Base-by-base conservation (phyloP, 495 filamentous ascomycete genomes). In the Xylaria grammica region DNA sequence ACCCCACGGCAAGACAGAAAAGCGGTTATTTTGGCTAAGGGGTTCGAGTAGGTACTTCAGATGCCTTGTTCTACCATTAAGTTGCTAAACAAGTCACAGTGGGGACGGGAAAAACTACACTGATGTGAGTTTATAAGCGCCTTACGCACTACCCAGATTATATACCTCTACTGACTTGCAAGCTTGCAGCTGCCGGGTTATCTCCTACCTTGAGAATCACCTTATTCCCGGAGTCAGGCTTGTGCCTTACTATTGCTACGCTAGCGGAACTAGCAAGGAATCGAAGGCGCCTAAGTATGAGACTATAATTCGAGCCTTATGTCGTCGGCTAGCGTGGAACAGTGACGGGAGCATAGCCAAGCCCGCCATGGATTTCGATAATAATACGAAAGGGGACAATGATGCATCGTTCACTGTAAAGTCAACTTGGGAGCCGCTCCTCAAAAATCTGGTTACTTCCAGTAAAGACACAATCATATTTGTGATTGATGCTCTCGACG, bases 301-400 rank as follows among this genome's bases (percentile, higher is more conserved):
- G 8, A 57, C 30, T 3, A 57, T 57, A 36, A 9, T 51, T 26
- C 20, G 27, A 51, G 48, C 48, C 6, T n/a, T 51, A 26, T 51
- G 48, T 17, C 27, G 22, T 26, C 48, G 48, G 4, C 20, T 51
- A 30, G 48, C 9, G 48, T 51, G 8, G 48, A 30, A 51, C 24
- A 10, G 9, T 26, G 48, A 26, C 17, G 48, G 48, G 7, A 51
- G 48, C 19, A 19, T 51, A 3, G 48, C 48, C 8, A 26, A 51
- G 4, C 48, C 27, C 19, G 48, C 48, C 48, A 9, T 3, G 10
- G 48, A 51, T 9, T 11, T 26, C 8, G 11, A 24, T 17, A 3
- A 42, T 11, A 42, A 9, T 17, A 42, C 32, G 32, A 36, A 3
- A 42, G 17, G 15, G 7, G 8, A 42, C 15, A 3, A 10, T 10